phyloP scores from a whole-genome alignment of 306 rosid species.

The Lathyrus aphaca region DNA sequence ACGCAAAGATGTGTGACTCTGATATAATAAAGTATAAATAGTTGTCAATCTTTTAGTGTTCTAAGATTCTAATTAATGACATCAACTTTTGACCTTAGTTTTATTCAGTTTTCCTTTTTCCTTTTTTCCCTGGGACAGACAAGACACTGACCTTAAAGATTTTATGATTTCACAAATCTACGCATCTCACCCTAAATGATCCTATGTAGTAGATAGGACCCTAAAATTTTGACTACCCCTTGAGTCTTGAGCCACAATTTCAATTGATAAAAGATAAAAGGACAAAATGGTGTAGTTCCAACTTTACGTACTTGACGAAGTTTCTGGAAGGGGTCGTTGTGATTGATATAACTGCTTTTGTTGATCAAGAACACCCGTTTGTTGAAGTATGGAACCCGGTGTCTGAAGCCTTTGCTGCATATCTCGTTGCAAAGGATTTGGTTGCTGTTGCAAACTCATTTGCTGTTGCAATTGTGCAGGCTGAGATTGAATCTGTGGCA shows the following conservation, averaged over 20 bases:
- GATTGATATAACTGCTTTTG: slow-evolving; percentile 89
- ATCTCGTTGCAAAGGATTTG: slow-evolving; percentile 76
- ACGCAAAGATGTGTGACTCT: too few species aligned
- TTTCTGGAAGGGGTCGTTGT: slow-evolving; percentile 78
- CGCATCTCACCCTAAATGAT: background rate
- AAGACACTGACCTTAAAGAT: slow-evolving; percentile 12
- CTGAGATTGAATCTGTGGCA: slow-evolving; percentile 89
- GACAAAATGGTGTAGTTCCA: slow-evolving; percentile 24
- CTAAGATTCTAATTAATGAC: slow-evolving; percentile 5
- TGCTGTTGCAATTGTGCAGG: slow-evolving; percentile 87
- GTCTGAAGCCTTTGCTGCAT: slow-evolving; percentile 87
- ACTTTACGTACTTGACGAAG: slow-evolving; percentile 76
- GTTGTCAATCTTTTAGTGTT: slow-evolving; percentile 3
- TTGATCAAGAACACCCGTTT: slow-evolving; percentile 75
- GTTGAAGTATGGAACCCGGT: slow-evolving; percentile 76
- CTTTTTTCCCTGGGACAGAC: background rate
- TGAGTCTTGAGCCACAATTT: background rate
- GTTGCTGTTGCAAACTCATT: slow-evolving; percentile 79
- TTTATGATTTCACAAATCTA: slow-evolving; percentile 8
- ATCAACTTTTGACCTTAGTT: slow-evolving; percentile 13
- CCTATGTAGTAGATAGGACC: slow-evolving; percentile 8
- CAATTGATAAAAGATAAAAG: slow-evolving; percentile 18
- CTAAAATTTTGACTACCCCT: slow-evolving; percentile 9
- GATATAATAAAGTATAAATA: too few species aligned
- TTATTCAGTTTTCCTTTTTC: background rate